phyloP scores from a whole-genome alignment of 805 yeast species.

The Cyberlindnera euphorbiiphila region DNA sequence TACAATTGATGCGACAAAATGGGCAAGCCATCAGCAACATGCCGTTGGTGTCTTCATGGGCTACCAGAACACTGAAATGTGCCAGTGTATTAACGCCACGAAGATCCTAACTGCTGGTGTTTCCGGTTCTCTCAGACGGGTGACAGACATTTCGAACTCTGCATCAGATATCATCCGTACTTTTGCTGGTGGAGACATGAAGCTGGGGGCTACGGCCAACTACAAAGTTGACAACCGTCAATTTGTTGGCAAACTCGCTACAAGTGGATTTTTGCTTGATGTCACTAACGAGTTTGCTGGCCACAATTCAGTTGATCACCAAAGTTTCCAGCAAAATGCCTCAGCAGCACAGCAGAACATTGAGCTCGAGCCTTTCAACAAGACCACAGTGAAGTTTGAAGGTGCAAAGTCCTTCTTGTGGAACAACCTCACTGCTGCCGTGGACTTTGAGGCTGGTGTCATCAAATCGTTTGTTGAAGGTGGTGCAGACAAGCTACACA shows the following conservation, averaged over 20 bases:
- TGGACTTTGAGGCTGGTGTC: constrained; percentile 48
- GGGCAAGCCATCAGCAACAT: constrained; percentile 51
- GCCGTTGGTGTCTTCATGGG: constrained; percentile 47
- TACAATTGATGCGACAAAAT: constrained; percentile 42
- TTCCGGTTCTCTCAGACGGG: constrained; percentile 53
- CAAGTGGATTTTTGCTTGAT: constrained; percentile 40
- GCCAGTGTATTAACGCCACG: constrained; percentile 19
- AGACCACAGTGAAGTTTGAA: constrained; percentile 22
- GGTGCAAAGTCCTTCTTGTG: constrained; percentile 38
- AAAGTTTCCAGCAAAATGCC: constrained; percentile 17
- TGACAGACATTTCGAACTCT: constrained; percentile 48
- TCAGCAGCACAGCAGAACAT: constrained; percentile 24
- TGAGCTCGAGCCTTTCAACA: constrained; percentile 26
- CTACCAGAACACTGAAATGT: constrained; percentile 35
- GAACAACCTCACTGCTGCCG: constrained; percentile 44
- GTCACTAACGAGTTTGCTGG: constrained; percentile 42
- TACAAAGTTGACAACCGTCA: constrained; percentile 42
- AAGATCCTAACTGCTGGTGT: constrained; percentile 46
- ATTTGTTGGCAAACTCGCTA: constrained; percentile 39
- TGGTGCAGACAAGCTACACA: constrained; percentile 41
- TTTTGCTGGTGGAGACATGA: constrained; percentile 52
- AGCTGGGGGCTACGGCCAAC: constrained; percentile 44
- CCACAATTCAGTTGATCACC: constrained; percentile 26
- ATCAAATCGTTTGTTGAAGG: constrained; percentile 31
- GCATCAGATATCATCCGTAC: constrained; percentile 54